These are phyloP conservation scores for Hirschioporus abietinus DNA, from an alignment of 768 basidiomycete genomes.

Conservation along the genomic window DNA sequence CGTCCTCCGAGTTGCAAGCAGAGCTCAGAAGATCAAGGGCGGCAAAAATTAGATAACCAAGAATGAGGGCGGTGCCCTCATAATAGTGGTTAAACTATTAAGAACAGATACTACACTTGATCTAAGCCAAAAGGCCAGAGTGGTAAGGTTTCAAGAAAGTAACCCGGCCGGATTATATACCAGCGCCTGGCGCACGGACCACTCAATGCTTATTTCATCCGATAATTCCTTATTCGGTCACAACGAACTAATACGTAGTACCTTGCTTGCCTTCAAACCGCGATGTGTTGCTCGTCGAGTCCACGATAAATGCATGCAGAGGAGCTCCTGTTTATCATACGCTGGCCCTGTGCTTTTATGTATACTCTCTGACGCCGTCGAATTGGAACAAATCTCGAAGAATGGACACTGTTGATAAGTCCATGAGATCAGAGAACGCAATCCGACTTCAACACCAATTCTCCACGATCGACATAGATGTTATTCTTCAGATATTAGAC, in stretches of 20 bases:
- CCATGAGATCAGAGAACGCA: not conserved
- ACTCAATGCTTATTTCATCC: not conserved
- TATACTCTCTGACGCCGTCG: not conserved
- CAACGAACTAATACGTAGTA: not conserved
- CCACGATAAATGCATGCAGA: not conserved
- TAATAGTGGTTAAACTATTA: conserved; percentile 42
- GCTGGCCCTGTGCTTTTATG: not conserved
- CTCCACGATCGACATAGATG: not conserved
- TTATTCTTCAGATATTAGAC: not conserved
- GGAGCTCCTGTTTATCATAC: not conserved
- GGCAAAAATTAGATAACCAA: conserved; percentile 29
- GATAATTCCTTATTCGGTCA: not conserved
- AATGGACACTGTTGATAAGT: no score
- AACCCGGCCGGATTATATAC: not conserved
- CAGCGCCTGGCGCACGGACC: not conserved
- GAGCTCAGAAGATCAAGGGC: conserved; percentile 17
- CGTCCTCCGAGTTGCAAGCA: conserved; percentile 4
- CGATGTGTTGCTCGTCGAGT: not conserved
- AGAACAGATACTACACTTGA: conserved; percentile 78
- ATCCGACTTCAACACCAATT: not conserved
- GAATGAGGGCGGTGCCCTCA: conserved; percentile 23
- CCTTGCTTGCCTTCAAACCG: not conserved
- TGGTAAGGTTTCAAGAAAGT: conserved; percentile 24
- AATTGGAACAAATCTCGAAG: not conserved
- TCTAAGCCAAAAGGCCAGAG: conserved; percentile 68